Conservation (phyloP, 306 rosid species). For the Clitoria ternatea region DNA sequence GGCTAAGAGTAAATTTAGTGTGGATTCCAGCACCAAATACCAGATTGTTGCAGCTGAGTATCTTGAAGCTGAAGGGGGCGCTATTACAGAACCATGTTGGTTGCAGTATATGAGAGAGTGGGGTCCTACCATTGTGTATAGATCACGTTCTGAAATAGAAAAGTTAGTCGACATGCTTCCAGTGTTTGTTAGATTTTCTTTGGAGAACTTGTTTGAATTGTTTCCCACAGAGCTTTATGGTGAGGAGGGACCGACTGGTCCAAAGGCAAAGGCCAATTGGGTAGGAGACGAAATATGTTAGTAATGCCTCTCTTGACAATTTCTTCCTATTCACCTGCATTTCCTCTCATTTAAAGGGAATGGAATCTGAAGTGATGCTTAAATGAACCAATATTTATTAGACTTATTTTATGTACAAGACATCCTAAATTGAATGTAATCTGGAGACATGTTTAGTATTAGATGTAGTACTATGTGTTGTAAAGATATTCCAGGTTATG, state of each 20-base stretch:
- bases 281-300: background rate
- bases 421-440: background rate
- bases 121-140: slow-evolving; percentile 72
- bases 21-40: slow-evolving; percentile 1
- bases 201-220: slow-evolving; percentile 59
- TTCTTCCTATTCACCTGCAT: no score
- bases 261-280: slow-evolving; percentile 66
- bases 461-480: no score
- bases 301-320: background rate
- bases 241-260: slow-evolving; percentile 88
- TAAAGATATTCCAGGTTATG: no score
- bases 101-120: slow-evolving; percentile 80
- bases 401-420: background rate
- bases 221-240: slow-evolving; percentile 80
- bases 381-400: background rate
- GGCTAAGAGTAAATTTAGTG: slow-evolving; percentile 35
- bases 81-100: slow-evolving; percentile 59
- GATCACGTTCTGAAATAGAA: slow-evolving; percentile 58
- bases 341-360: background rate
- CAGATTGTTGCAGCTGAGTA: background rate
- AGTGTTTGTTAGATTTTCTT: slow-evolving; percentile 56
- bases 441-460: no score
- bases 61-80: background rate
- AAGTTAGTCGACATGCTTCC: slow-evolving; percentile 65
- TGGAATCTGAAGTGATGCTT: background rate